Evolutionary conservation across 1,284 basidiomycete species (phyloP), one percentile per base, ranked within the genome.

Genomic region (Quambalaria eucalypti): DNA sequence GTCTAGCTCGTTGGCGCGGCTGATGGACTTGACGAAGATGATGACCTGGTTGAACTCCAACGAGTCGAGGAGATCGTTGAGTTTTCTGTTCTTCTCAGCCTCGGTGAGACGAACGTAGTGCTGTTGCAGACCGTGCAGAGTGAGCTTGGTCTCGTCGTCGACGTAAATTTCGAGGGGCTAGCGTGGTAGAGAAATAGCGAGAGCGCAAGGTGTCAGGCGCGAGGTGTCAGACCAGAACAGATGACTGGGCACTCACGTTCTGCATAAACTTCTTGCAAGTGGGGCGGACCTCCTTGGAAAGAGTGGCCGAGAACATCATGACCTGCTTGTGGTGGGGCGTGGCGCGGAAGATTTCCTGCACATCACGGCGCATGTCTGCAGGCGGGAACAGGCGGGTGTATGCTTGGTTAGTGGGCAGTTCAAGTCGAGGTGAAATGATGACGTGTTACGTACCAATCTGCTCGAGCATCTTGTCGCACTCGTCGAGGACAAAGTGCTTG

Each of bases 391-490:
- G 28, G 7, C 38, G 1, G 5, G n/a, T 21, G 28, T 3, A 28
- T 2, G 28, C 16, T 10, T 12, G 2, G 4, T 2, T 14, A 3
- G 47, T 48, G 14, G 38, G 42, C 42, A 38, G 28, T 14, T 25
- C 50, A 14, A n/a, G 3, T 10, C 28, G 21, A 33, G 16, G 7
- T 23, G 14, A 5, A 5, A 3, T 14, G 3, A 6, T 4, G 12
- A 3, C 53, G 4, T 16, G 16, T 2, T 23, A 95, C 91, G 93
- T 87, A 96, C 91, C 92, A 81, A 99, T 90, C 85, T 92, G 88
- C 84, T 99, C 95, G 77, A 99, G 86, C 90, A 99, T 97, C 85
- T 99, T 99, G 84, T 99, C 95, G 82, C 95, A 99, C 81, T 99
- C 95, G 83, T 99, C 95, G 77, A 99, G 82, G 60, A 96, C 92